A percentile compares a stretch with the other conserved stretches of the same genome.
These are phyloP conservation scores for Ulmus americana DNA, from an alignment of 331 rosid genomes.

Conservation along the genomic window DNA sequence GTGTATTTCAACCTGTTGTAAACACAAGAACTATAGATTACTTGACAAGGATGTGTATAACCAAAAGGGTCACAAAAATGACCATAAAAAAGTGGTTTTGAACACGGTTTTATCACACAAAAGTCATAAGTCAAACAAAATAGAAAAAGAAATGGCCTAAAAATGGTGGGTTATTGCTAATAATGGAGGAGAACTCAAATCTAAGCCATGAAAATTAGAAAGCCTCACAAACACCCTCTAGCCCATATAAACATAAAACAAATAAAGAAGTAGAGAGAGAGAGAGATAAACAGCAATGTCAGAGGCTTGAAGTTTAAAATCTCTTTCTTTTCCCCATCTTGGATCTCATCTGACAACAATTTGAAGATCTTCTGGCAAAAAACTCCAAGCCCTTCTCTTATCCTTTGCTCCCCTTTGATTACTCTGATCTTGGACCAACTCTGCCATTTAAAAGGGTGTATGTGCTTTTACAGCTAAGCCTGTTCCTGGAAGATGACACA, in stretches of 20 bases:
- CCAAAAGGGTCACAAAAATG: neutral
- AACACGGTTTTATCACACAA: constrained; percentile 17
- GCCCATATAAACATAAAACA: constrained; percentile 36
- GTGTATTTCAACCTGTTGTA: neutral
- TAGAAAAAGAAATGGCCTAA: constrained; percentile 31
- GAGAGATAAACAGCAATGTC: constrained; percentile 53
- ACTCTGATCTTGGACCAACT: constrained; percentile 48
- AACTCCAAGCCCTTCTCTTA: constrained; percentile 52
- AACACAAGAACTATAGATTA: neutral
- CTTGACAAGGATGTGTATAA: neutral
- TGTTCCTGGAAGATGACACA: constrained; percentile 54
- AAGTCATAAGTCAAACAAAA: neutral
- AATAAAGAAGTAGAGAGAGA: constrained; percentile 18
- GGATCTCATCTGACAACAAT: constrained; percentile 58
- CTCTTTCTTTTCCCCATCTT: constrained; percentile 48
- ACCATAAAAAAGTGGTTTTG: neutral
- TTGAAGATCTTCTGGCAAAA: constrained; percentile 51
- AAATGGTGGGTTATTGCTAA: constrained; percentile 31
- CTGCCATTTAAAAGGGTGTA: constrained; percentile 49
- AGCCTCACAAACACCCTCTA: constrained; percentile 27
- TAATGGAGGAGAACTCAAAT: constrained; percentile 39
- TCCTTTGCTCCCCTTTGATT: constrained; percentile 49
- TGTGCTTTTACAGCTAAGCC: constrained; percentile 75
- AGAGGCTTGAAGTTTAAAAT: constrained; percentile 52
- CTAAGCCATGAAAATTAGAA: constrained; percentile 40